These are phyloP conservation scores for Vicia faba DNA, from an alignment of 306 rosid species.

Conservation along the genomic window DNA sequence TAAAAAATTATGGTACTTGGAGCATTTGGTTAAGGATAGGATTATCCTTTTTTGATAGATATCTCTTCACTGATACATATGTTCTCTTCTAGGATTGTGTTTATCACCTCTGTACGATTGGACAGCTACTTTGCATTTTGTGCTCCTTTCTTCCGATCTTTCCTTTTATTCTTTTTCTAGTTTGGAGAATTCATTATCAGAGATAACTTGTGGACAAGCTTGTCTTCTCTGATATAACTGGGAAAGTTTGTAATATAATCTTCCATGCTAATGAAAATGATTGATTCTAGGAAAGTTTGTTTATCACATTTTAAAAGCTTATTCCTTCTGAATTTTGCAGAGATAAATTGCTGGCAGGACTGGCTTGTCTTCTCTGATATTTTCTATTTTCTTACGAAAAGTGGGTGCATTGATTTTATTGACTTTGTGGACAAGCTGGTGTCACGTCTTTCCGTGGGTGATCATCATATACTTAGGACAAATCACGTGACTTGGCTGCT, in stretches of 20 bases:
- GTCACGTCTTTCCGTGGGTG: slow-evolving; percentile 83
- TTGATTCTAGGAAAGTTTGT: slow-evolving; percentile 25
- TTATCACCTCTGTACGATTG: slow-evolving; percentile 28
- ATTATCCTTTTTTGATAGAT: not conserved
- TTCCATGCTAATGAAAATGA: slow-evolving; percentile 12
- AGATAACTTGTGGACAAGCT: no score
- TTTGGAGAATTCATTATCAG: slow-evolving; percentile 20
- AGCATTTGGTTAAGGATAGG: not conserved
- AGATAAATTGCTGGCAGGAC: slow-evolving; percentile 97
- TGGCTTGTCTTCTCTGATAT: slow-evolving; percentile 97
- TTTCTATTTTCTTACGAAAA: slow-evolving; percentile 84
- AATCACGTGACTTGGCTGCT: slow-evolving; percentile 97
- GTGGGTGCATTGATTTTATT: slow-evolving; percentile 92
- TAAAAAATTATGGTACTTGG: not conserved
- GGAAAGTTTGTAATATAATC: slow-evolving; percentile 8
- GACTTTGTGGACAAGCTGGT: slow-evolving; percentile 95
- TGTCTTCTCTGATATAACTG: no score
- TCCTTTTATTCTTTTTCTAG: slow-evolving; percentile 17
- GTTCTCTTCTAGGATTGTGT: not conserved
- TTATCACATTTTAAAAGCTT: slow-evolving; percentile 33
- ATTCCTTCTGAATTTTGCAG: slow-evolving; percentile 61
- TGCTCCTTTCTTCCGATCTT: slow-evolving; percentile 23
- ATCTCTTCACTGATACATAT: not conserved
- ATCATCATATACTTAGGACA: slow-evolving; percentile 75
- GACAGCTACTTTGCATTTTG: slow-evolving; percentile 17